A percentile compares a stretch with the other conserved stretches of the same genome.
Conservation (phyloP, 2,329 filamentous ascomycete genomes). For the Epichloe elymi region DNA sequence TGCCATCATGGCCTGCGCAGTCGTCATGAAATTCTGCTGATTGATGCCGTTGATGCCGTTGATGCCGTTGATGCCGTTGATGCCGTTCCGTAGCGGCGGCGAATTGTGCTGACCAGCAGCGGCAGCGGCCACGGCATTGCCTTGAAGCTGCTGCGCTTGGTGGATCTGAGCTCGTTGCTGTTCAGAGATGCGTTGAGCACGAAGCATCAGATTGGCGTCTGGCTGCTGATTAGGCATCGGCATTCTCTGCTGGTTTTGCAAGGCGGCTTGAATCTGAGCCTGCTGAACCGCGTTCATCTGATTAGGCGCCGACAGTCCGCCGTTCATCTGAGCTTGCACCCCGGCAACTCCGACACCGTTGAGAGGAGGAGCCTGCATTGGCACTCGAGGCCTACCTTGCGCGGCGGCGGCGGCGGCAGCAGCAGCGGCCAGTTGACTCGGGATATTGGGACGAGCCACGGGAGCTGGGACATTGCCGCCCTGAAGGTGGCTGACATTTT, state of each 20-base stretch:
- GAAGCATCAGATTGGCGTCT: conserved; percentile 44
- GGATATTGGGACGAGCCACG: conserved; percentile 23
- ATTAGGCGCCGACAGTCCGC: conserved; percentile 38
- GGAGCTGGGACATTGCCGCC: conserved; percentile 16
- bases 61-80: conserved; percentile 31
- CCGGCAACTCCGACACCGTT: conserved; percentile 34
- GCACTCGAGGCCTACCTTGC: conserved; percentile 37
- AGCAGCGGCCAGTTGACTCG: conserved; percentile 30
- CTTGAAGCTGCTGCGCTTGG: conserved; percentile 21
- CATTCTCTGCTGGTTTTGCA: conserved; percentile 46
- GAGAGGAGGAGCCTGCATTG: conserved; percentile 38
- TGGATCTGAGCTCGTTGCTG: conserved; percentile 45
- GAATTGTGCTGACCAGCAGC: conserved; percentile 27
- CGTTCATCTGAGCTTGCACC: conserved; percentile 35
- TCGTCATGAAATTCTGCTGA: conserved; percentile 40
- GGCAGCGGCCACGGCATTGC: conserved; percentile 20
- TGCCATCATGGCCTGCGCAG: conserved; percentile 39
- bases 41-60: conserved; percentile 30
- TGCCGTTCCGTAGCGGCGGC: conserved; percentile 29
- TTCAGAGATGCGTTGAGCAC: conserved; percentile 54
- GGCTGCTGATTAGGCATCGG: conserved; percentile 30
- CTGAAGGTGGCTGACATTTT: conserved; percentile 16
- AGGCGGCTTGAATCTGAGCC: conserved; percentile 49
- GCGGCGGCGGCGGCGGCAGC: conserved; percentile 25
- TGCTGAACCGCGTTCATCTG: conserved; percentile 54